Evolutionary conservation across 768 basidiomycete genomes (phyloP).

Genomic region (Rhodosporidiobolus odoratus): DNA sequence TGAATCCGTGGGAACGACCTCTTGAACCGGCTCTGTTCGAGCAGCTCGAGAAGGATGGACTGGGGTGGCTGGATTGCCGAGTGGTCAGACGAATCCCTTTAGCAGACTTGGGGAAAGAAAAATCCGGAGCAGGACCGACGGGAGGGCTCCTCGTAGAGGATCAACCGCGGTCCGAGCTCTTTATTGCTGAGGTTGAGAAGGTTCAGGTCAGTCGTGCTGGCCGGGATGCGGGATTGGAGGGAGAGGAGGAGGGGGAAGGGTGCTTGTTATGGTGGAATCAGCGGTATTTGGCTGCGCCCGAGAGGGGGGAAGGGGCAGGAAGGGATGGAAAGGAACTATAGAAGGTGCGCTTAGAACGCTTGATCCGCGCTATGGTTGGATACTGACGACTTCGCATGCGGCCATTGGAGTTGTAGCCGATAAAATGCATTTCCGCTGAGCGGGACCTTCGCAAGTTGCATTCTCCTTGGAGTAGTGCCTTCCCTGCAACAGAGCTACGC

Average conservation of each 20-base stretch:
- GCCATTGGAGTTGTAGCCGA: no score
- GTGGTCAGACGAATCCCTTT: conserved; percentile 64
- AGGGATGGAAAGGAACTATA: no score
- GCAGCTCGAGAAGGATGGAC: conserved; percentile 43
- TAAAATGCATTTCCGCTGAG: no score
- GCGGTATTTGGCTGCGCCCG: neutral
- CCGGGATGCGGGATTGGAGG: conserved; percentile 18
- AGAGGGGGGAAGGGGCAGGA: neutral
- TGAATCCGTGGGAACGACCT: conserved; percentile 55
- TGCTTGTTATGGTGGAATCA: conserved; percentile 26
- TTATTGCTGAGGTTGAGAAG: conserved; percentile 69
- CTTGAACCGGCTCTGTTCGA: conserved; percentile 50
- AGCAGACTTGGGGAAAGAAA: conserved; percentile 48
- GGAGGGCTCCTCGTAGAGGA: conserved; percentile 27
- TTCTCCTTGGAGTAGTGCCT: no score
- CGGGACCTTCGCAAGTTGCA: no score
- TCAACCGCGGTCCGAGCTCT: conserved; percentile 53
- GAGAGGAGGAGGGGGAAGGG: conserved; percentile 36
- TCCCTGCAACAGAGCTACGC: no score
- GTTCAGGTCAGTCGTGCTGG: no score
- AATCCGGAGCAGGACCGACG: conserved; percentile 10
- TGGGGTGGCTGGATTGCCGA: conserved; percentile 70
- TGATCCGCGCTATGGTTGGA: no score
- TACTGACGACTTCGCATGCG: no score
- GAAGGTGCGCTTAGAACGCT: neutral